These are phyloP conservation scores for Amaranthus hypochondriacus DNA, from an alignment of 148 eudicot species.

Conservation along the genomic window DNA sequence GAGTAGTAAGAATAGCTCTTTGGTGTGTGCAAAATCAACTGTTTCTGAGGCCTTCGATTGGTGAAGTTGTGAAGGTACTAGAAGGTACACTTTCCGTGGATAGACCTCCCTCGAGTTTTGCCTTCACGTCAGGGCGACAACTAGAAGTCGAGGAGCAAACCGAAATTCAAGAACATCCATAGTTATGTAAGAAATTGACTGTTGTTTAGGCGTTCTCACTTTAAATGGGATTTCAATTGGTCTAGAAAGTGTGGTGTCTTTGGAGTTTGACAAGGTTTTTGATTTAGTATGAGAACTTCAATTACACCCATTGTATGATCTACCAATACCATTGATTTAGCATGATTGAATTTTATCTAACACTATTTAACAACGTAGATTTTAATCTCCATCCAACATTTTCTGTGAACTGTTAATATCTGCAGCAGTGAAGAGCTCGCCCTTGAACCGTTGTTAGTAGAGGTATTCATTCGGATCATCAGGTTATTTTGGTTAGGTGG, in stretches of 20 bases:
- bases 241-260: neutral
- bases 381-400: too few species aligned
- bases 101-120: constrained; percentile 44
- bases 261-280: constrained; percentile 7
- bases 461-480: too few species aligned
- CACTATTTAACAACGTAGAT: too few species aligned
- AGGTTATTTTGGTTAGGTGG: too few species aligned
- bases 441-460: too few species aligned
- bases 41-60: constrained; percentile 54
- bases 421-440: neutral
- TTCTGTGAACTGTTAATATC: neutral
- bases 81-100: constrained; percentile 69
- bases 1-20: constrained; percentile 45
- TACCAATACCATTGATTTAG: neutral
- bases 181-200: neutral
- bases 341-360: too few species aligned
- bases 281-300: constrained; percentile 2
- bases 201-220: neutral
- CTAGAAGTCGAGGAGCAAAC: constrained; percentile 1
- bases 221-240: neutral
- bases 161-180: constrained; percentile 28
- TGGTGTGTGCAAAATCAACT: constrained; percentile 66
- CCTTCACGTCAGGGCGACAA: constrained; percentile 16
- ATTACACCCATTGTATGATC: constrained; percentile 10
- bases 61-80: constrained; percentile 57